These are phyloP conservation scores for Quercus lobata DNA, from an alignment of 331 rosid species.

Conservation along the genomic window DNA sequence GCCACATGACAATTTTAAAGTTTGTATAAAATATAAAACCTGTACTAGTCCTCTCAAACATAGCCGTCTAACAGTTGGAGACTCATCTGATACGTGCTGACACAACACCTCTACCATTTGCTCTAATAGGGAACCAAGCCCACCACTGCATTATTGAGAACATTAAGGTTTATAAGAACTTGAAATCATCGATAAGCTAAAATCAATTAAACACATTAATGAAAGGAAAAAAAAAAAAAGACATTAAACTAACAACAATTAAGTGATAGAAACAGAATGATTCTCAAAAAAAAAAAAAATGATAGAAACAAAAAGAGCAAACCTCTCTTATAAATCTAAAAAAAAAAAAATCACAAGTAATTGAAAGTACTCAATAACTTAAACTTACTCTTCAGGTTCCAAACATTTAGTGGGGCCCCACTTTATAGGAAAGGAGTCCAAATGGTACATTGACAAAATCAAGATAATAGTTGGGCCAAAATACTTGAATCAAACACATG, in stretches of 20 bases:
- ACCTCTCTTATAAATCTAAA: not conserved
- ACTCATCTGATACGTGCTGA: conserved; percentile 84
- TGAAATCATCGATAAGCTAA: conserved; percentile 12
- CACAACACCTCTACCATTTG: conserved; percentile 86
- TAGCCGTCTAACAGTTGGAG: conserved; percentile 86
- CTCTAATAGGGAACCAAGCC: conserved; percentile 78
- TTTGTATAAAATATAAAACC: conserved; percentile 40
- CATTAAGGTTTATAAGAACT: conserved; percentile 22
- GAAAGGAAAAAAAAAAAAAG: not conserved
- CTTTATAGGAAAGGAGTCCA: not conserved
- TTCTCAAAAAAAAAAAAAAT: too few species aligned
- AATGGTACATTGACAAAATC: not conserved
- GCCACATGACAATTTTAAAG: conserved; percentile 7
- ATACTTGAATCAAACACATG: not conserved
- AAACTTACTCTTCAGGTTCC: not conserved
- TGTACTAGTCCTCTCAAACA: conserved; percentile 96
- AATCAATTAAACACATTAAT: not conserved
- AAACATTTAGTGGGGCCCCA: not conserved
- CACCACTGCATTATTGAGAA: conserved; percentile 54
- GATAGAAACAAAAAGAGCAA: too few species aligned
- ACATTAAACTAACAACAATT: not conserved
- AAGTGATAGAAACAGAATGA: not conserved
- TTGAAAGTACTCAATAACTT: not conserved
- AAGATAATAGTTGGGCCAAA: not conserved
- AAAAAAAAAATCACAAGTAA: not conserved